These are phyloP conservation scores for Penicillium roqueforti DNA, from an alignment of 495 filamentous ascomycete species.

Conservation along the genomic window DNA sequence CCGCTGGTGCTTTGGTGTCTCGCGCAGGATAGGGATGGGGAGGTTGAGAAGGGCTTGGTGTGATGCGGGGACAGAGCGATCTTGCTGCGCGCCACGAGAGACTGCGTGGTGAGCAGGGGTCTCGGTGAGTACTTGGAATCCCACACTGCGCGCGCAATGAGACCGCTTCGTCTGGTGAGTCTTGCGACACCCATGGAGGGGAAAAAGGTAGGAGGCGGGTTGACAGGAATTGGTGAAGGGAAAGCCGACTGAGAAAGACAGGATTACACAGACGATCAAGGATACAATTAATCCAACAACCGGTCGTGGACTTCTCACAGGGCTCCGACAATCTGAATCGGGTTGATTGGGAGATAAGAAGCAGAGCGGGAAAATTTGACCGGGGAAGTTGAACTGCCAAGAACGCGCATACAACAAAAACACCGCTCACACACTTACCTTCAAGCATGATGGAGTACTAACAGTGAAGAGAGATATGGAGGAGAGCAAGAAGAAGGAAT, in stretches of 20 bases:
- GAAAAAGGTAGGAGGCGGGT: constrained; percentile 2
- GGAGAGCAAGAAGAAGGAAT: neutral
- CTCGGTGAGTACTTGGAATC: neutral
- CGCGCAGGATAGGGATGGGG: constrained; percentile 19
- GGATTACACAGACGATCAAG: neutral
- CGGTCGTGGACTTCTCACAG: neutral
- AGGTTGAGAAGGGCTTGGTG: constrained; percentile 21
- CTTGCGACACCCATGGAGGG: constrained; percentile 23
- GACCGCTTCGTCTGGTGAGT: constrained; percentile 19
- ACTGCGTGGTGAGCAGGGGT: neutral
- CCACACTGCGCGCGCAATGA: constrained; percentile 11
- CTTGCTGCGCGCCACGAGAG: neutral
- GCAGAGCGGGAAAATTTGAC: constrained; percentile 5
- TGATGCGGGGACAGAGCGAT: neutral
- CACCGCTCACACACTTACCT: constrained; percentile 17
- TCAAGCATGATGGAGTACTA: constrained; percentile 9
- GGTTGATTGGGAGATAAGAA: constrained; percentile 8
- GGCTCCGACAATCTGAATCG: neutral
- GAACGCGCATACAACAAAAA: constrained; percentile 9
- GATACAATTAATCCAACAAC: neutral
- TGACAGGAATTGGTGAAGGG: neutral
- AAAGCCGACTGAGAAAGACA: neutral
- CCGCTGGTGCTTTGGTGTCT: constrained; percentile 4
- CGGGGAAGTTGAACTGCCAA: constrained; percentile 13
- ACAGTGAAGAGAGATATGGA: neutral